Evolutionary conservation across 2,329 filamentous ascomycete genomes (phyloP), one percentile per base, ranked within the genome.

Genomic region (Xylariaceae sp.): DNA sequence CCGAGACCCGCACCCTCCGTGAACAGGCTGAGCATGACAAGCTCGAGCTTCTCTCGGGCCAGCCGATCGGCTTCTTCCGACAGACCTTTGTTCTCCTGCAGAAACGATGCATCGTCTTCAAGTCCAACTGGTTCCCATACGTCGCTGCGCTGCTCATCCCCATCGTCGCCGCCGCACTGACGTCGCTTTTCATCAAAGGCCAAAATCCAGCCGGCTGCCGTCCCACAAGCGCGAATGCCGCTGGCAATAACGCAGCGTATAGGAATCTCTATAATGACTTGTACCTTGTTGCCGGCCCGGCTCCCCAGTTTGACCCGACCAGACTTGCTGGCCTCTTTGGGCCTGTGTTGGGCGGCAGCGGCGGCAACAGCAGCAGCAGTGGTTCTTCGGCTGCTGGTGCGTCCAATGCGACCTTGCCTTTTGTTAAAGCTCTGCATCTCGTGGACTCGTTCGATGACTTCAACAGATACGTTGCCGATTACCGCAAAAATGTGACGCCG

Each of bases 101-200:
- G 38, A 96, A 96, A 61, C 76, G 89, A 19, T 66, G 78, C 41
- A 88, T 79, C 0, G 83, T 96, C 24, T 69, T 94, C 36, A 81
- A 83, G 52, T 73, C 83, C 24, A 94, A 90, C 56, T 85, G 80
- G 61, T 69, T 90, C 31, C 84, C 88, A 0, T 88, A 88, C 41
- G 56, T 81, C 6, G 78, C 80, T 2, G 88, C 87, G 1, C 71
- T 94, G 26, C 50, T 88, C 1, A 77, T 95, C 9, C 89, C 89
- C 0, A 75, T 96, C 37, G 69, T 88, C 40, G 85, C 87, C 1
- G 84, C 87, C 13, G 87, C 82, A 0, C 65, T 95, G 12, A 85
- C 88, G 0, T 85, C 83, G 3, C 69, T 94, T 2, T 89, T 90
- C 52, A 66, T 96, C 6, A 71, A 74, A 30, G 63, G 52, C 15